These are phyloP conservation scores for Solanum medicagineum DNA, from an alignment of 257 asterid genomes.

Conservation along the genomic window DNA sequence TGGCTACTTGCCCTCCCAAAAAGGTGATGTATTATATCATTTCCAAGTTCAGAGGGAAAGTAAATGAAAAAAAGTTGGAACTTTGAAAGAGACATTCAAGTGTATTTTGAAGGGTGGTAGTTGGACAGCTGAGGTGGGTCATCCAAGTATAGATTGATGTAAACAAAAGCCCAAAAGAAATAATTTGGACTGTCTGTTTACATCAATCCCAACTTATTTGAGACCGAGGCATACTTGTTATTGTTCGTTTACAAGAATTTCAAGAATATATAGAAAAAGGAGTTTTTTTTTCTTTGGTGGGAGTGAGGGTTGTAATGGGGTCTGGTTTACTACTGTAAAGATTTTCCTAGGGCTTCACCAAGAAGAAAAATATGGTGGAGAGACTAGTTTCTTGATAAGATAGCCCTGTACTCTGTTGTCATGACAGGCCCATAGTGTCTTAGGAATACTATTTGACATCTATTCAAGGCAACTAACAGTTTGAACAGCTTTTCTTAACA, in stretches of 20 bases:
- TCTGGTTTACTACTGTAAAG: background rate
- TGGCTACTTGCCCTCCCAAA: slow-evolving; percentile 14
- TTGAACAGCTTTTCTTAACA: background rate
- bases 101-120: background rate
- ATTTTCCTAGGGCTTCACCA: background rate
- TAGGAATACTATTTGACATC: background rate
- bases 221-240: background rate
- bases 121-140: slow-evolving; percentile 7
- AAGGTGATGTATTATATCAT: background rate
- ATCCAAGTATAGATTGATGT: slow-evolving; percentile 6
- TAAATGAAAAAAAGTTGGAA: slow-evolving; percentile 3
- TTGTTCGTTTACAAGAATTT: background rate
- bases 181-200: slow-evolving; percentile 10
- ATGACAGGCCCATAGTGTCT: background rate
- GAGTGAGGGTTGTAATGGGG: background rate
- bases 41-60: background rate
- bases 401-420: background rate
- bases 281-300: background rate
- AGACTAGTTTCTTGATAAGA: background rate
- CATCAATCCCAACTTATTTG: background rate
- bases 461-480: background rate
- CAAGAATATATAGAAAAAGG: background rate
- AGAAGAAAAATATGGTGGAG: background rate
- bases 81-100: slow-evolving; percentile 23
- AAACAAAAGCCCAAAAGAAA: slow-evolving; percentile 5